Evolutionary conservation across 768 basidiomycete species (phyloP), one percentile per base, ranked within the genome.

Genomic region (Pleurotus tuber-regium): DNA sequence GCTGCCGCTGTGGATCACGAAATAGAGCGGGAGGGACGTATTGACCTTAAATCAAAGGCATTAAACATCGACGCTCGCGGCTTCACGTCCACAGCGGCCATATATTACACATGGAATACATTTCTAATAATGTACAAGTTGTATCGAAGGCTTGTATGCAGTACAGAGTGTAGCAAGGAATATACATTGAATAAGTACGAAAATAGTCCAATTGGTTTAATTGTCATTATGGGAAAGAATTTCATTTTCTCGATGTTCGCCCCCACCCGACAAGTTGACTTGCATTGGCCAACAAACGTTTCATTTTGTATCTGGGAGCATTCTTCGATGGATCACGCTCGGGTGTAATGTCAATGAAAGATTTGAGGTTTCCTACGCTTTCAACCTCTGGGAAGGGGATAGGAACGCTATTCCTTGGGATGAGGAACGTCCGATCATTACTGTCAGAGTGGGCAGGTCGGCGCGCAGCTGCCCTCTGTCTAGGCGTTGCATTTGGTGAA

Each of bases 1-100:
- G 76, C 61, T 80, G 78, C 60, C 64, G 72, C 57, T 80, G 76
- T 50, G 40, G 40, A 1, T 42, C 40, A 16, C 16, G 40, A 3
- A 19, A n/a, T n/a, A 38, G 35, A 14, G 6, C 35, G 21, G 35
- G 35, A 5, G 35, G 35, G 21, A 38, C 35, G 4, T 38, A 38
- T 38, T 38, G 35, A 38, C 9, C n/a, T n/a, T n/a, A n/a, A n/a
- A n/a, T n/a, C n/a, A n/a, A n/a, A n/a, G n/a, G n/a, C n/a, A n/a
- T n/a, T n/a, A n/a, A n/a, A n/a, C n/a, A n/a, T n/a, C n/a, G n/a
- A n/a, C n/a, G n/a, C n/a, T n/a, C n/a, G n/a, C n/a, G n/a, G n/a
- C n/a, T n/a, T n/a, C n/a, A n/a, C n/a, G n/a, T n/a, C n/a, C n/a
- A n/a, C n/a, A n/a, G n/a, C n/a, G n/a, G n/a, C n/a, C n/a, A n/a